phyloP scores from a whole-genome alignment of 2,329 filamentous ascomycete genomes.

The Saccharata proteae region DNA sequence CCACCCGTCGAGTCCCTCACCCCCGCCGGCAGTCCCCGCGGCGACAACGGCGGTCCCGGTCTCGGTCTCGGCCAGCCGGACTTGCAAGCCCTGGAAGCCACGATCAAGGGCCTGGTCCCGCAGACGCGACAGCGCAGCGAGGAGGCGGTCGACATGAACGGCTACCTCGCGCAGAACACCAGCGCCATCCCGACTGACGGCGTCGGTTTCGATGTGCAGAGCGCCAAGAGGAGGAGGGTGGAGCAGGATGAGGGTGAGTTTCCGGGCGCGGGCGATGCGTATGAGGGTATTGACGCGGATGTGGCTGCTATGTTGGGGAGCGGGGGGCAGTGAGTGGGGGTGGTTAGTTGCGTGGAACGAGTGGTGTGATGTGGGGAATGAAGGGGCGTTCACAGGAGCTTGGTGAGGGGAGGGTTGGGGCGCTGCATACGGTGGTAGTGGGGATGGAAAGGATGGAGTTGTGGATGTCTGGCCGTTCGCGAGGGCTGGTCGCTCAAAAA shows the following conservation, averaged over 20 bases:
- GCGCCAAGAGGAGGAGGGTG: conserved; percentile 28
- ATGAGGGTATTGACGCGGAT: conserved; percentile 48
- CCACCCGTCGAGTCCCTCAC: conserved; percentile 49
- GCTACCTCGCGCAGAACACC: conserved; percentile 8
- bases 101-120: conserved; percentile 3
- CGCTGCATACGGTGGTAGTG: too few species aligned
- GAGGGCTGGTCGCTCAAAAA: too few species aligned
- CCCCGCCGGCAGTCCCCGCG: conserved; percentile 37
- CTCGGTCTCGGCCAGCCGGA: conserved; percentile 5
- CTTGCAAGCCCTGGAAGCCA: conserved; percentile 1
- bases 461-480: too few species aligned
- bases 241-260: conserved; percentile 21
- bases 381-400: too few species aligned
- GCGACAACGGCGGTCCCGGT: conserved; percentile 25
- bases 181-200: too few species aligned
- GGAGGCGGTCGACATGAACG: conserved; percentile 6
- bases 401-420: too few species aligned
- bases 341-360: too few species aligned
- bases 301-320: conserved; percentile 46
- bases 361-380: too few species aligned
- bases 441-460: too few species aligned
- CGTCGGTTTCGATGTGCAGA: conserved; percentile 11
- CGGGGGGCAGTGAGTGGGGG: conserved; percentile 20
- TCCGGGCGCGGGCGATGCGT: conserved; percentile 35
- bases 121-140: conserved; percentile 5